phyloP scores from a whole-genome alignment of 176 grass and related monocot genomes.

The Carex cristatella region DNA sequence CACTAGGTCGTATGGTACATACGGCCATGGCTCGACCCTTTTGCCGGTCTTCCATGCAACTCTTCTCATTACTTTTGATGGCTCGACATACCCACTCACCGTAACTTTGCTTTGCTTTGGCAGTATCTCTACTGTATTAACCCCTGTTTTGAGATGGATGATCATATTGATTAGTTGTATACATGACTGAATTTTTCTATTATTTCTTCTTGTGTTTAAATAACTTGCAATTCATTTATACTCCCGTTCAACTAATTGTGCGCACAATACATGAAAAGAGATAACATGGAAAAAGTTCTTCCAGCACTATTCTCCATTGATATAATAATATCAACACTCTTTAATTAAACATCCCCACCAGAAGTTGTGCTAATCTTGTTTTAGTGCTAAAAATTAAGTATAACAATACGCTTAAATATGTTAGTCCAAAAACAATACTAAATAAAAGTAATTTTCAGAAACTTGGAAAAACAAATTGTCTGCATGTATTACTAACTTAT shows the following conservation, averaged over 20 bases:
- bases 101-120: constrained; percentile 75
- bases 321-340: background rate
- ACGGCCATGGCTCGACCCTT: constrained; percentile 74
- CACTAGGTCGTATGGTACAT: constrained; percentile 69
- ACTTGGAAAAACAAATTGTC: background rate
- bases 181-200: background rate
- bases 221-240: too few species aligned
- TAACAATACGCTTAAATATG: background rate
- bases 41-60: constrained; percentile 65
- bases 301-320: background rate
- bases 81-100: constrained; percentile 68
- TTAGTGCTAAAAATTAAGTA: background rate
- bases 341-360: background rate
- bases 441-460: background rate
- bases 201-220: background rate
- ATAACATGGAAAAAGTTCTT: background rate
- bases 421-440: background rate
- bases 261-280: background rate
- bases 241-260: background rate
- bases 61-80: constrained; percentile 51
- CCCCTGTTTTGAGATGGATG: constrained; percentile 12
- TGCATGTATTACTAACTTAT: background rate
- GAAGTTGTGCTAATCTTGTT: background rate
- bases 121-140: constrained; percentile 48
- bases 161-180: background rate